These are phyloP conservation scores for Physcia stellaris DNA, from an alignment of 495 filamentous ascomycete genomes.

Conservation along the genomic window DNA sequence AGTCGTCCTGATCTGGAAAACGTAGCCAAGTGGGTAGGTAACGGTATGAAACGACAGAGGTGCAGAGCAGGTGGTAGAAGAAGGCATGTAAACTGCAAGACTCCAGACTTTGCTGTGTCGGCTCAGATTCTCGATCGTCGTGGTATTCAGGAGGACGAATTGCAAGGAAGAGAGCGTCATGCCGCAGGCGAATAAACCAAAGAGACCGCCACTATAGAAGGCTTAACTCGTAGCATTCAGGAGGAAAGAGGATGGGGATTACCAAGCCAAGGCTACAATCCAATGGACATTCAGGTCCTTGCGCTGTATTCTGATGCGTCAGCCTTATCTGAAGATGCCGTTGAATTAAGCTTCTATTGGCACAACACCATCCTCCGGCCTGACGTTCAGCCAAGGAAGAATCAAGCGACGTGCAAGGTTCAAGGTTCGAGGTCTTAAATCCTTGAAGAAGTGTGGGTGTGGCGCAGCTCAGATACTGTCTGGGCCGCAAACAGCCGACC, in stretches of 20 bases:
- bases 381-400: slow-evolving; percentile 1
- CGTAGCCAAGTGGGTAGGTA: slow-evolving; percentile 25
- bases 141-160: slow-evolving; percentile 55
- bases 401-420: not conserved
- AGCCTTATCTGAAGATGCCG: slow-evolving; percentile 7
- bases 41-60: slow-evolving; percentile 33
- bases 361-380: not conserved
- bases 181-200: slow-evolving; percentile 57
- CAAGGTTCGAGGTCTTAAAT: not conserved
- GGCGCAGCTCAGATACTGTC: too few relatives aligned
- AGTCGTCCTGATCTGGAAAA: not conserved
- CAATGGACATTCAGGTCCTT: slow-evolving; percentile 35
- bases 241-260: slow-evolving; percentile 15
- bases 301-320: slow-evolving; percentile 19
- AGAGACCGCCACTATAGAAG: slow-evolving; percentile 42
- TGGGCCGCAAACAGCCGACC: not conserved
- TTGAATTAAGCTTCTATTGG: slow-evolving; percentile 6
- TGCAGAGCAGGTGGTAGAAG: slow-evolving; percentile 26
- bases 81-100: slow-evolving; percentile 61
- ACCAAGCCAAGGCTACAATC: slow-evolving; percentile 42
- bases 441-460: not conserved
- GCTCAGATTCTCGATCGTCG: slow-evolving; percentile 68
- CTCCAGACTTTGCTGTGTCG: slow-evolving; percentile 48
- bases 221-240: slow-evolving; percentile 8
- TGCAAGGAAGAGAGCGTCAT: slow-evolving; percentile 62